Percentiles rank a stretch among this genome's conserved stretches.
Conservation (phyloP, 1,284 basidiomycete genomes). For the Sporisorium scitamineum region DNA sequence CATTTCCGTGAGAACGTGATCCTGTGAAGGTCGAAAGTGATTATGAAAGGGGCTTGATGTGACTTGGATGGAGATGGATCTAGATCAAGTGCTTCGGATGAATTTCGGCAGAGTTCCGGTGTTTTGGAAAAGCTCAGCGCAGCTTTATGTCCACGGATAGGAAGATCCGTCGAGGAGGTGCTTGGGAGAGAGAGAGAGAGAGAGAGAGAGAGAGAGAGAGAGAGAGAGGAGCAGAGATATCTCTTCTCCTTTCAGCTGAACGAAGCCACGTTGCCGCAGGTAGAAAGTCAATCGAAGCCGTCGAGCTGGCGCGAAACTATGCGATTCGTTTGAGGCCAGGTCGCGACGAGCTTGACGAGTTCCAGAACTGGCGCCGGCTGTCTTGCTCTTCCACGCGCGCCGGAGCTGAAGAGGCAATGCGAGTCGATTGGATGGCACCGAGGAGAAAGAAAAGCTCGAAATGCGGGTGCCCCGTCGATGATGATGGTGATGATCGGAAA, state of each 20-base stretch:
- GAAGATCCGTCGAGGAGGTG: neutral
- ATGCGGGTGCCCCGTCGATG: neutral
- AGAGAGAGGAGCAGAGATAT: neutral
- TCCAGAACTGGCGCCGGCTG: neutral
- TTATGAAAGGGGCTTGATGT: neutral
- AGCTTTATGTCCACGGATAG: neutral
- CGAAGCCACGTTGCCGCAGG: neutral
- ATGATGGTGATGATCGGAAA: conserved; percentile 1
- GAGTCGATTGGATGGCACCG: no score
- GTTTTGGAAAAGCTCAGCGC: neutral
- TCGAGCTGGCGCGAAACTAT: neutral
- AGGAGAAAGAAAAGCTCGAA: neutral
- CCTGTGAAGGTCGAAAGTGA: neutral
- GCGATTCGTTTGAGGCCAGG: neutral
- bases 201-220: no score
- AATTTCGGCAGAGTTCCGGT: neutral
- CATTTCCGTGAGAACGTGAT: conserved; percentile 8
- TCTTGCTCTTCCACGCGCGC: neutral
- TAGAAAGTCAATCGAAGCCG: no score
- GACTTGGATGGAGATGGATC: neutral
- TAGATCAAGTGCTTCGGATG: no score
- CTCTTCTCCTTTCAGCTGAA: neutral
- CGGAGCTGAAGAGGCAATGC: neutral
- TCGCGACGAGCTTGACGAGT: neutral
- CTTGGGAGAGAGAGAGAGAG: neutral